Base-by-base conservation (phyloP, 805 yeast genomes). In the Hanseniaspora guilliermondii region DNA sequence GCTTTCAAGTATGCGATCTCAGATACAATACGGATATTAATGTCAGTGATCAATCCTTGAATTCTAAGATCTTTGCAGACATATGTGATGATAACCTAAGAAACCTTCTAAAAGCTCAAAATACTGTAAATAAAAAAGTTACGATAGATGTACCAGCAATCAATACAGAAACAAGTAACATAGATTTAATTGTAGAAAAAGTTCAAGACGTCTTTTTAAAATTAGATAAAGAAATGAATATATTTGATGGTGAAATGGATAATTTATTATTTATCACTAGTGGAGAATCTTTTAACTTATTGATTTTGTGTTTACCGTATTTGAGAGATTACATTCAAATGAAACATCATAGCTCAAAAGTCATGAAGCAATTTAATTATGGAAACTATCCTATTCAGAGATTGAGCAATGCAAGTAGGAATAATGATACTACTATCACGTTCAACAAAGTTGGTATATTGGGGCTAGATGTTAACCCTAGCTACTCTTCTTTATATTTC, bases 401-500 rank as follows among this genome's bases (percentile, higher is more conserved):
- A 30, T 14, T 33, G 16, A 9, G 38, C 7, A 38, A 27, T 2
- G 17, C 12, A 25, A 21, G 21, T 9, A 14, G 17, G 9, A 39
- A 21, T 30, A 22, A 39, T 22, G 14, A 24, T 19, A 27, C 17
- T 9, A 39, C 27, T 21, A 6, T n/a, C 12, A 19, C 22, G 6
- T 27, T 48, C 8, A 36, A 27, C 17, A 50, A 50, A 25, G 36
- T 50, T 7, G 54, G 54, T n/a, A 25, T 50, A 27, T 33, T 50
- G 17, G 54, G 48, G 2, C 2, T 42, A 12, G 19, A 50, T 33
- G 17, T 42, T 17, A 46, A 47, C 22, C 45, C 56, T 7, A 22
- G 27, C 7, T 7, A 62, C 71, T 40, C 73, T 69, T 57, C 54
- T 17, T 71, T 72, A 60, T 62, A 77, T 57, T 68, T 70, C 58